Percentiles rank a stretch among this genome's conserved stretches.
phyloP scores from a whole-genome alignment of 495 filamentous ascomycete genomes.

The Sporormia fimetaria region DNA sequence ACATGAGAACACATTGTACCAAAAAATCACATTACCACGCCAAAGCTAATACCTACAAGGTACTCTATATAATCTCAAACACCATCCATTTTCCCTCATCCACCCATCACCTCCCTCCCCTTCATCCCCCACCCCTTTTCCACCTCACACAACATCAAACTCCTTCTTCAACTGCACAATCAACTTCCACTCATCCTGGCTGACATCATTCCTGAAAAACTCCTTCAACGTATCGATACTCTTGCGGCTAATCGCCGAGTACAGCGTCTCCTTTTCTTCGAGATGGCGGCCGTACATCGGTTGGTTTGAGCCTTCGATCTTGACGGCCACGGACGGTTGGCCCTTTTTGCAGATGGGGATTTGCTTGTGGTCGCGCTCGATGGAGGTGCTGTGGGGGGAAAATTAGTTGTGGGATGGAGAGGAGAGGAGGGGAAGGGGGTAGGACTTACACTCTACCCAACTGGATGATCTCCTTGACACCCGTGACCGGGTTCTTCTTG shows the following conservation, averaged over 20 bases:
- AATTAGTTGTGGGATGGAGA: not conserved
- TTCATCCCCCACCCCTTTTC: no score
- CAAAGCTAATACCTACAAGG: no score
- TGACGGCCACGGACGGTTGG: slow-evolving; percentile 90
- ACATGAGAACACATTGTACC: no score
- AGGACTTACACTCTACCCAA: slow-evolving; percentile 88
- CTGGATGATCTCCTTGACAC: slow-evolving; percentile 66
- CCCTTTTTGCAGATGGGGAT: slow-evolving; percentile 86
- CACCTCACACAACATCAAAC: slow-evolving; percentile 75
- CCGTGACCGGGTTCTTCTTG: slow-evolving; percentile 65
- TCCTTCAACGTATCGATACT: slow-evolving; percentile 95
- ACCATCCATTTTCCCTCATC: no score
- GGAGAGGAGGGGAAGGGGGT: slow-evolving; percentile 1
- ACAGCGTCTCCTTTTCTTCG: slow-evolving; percentile 83
- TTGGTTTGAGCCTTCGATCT: slow-evolving; percentile 94
- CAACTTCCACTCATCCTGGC: slow-evolving; percentile 84
- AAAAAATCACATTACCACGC: no score
- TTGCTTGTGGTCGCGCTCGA: slow-evolving; percentile 96
- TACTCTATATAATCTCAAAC: no score
- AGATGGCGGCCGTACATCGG: slow-evolving; percentile 90
- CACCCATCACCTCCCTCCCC: no score
- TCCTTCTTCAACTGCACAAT: slow-evolving; percentile 89
- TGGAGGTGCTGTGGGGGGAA: slow-evolving; percentile 55
- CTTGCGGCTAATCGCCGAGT: slow-evolving; percentile 71
- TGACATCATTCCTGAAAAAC: slow-evolving; percentile 82